Evolutionary conservation across 2,329 filamentous ascomycete genomes (phyloP).

Genomic region (Aspergillus versicolor): DNA sequence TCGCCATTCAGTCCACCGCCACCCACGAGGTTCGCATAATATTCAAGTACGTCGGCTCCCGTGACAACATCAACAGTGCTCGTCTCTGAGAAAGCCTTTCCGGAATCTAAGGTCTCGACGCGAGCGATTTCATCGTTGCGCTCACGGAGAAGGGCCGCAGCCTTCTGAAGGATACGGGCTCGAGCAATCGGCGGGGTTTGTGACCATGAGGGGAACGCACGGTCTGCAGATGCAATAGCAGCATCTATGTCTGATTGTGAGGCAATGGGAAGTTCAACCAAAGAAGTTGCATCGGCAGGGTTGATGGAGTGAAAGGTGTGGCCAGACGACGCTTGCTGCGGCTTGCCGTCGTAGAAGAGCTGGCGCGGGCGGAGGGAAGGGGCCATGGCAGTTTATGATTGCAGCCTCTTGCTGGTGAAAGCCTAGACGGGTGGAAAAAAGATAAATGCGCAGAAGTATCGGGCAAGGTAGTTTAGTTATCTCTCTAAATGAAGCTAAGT

Average conservation of each 20-base stretch:
- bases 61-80: conserved; percentile 79
- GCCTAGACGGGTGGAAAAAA: not conserved
- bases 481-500: not conserved
- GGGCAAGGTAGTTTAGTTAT: not conserved
- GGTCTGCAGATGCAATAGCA: conserved; percentile 68
- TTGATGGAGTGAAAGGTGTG: conserved; percentile 71
- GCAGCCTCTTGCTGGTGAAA: not conserved
- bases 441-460: not conserved
- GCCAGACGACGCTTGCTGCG: conserved; percentile 59
- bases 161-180: conserved; percentile 73
- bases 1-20: conserved; percentile 79
- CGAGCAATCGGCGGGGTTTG: conserved; percentile 71
- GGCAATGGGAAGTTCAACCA: conserved; percentile 72
- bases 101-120: conserved; percentile 80
- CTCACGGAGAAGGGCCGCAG: conserved; percentile 69
- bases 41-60: conserved; percentile 81
- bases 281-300: conserved; percentile 66
- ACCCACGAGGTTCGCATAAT: conserved; percentile 77
- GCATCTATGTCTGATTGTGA: conserved; percentile 67
- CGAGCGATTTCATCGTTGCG: conserved; percentile 77
- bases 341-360: conserved; percentile 73
- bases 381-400: conserved; percentile 16
- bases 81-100: conserved; percentile 82
- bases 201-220: conserved; percentile 75
- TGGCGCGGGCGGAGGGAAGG: conserved; percentile 54